Base-by-base conservation (phyloP, 2,329 filamentous ascomycete genomes). In the Xylariales sp. region DNA sequence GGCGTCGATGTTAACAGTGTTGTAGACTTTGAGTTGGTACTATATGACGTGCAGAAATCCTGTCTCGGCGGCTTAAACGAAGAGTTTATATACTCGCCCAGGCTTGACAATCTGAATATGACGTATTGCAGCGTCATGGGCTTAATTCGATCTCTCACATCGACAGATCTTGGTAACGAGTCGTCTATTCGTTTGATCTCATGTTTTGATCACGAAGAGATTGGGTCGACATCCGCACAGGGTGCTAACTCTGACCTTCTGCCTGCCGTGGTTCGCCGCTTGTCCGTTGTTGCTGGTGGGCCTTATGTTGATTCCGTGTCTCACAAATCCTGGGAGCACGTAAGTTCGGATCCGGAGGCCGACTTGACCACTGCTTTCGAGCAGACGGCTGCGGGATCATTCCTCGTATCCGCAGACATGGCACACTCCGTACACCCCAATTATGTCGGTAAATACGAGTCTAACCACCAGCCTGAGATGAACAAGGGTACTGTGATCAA, bases 201-300 rank as follows among this genome's bases (percentile, higher is more conserved):
- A 24, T 87, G 91, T 63, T 98, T 98, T 61, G 93, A 98, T 60
- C 90, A 98, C 66, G 93, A 98, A 64, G 93, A 98, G 60, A 93
- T 98, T 55, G 93, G 93, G 38, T 95, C 88, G 44, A 82, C 78
- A 41, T 95, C 89, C 3, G 90, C 91, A 5, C 93, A 98, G 56
- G 93, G 93, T 44, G 93, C 93, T 14, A 82, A 94, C 65, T 95
- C 88, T 5, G 95, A 95, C 64, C 75, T 95, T 41, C 76, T 98
- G 14, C 91, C 93, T 2, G 78, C 88, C 17, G 83, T 97, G 32
- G 76, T 97, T 38, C 85, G 87, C 44, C 86, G 93, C 38, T 76
- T 98, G 14, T 93, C 88, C 1, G 84, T 88, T 21, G 72, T 96
- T 21, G 84, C 86, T 5, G 74, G 78, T 17, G 69, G 73, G 17